Evolutionary conservation across 176 grass and related monocot species (phyloP).

Genomic region (Triticum aestivum): IWGSC_CS_RefSeq_v2.1 NC_057794.1:134896645-134897144

Average conservation of each 20-base stretch:
- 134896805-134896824: not conserved
- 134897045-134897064: conserved; percentile 90
- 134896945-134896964: not conserved
- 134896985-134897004: not conserved
- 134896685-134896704: conserved; percentile 49
- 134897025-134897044: conserved; percentile 77
- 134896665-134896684: conserved; percentile 49
- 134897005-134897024: conserved; percentile 26
- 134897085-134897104: conserved; percentile 75
- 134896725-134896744: conserved; percentile 22
- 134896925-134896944: not conserved
- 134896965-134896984: not conserved
- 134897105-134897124: conserved; percentile 82
- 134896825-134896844: not conserved
- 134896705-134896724: conserved; percentile 54
- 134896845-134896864: not conserved
- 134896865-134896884: not conserved
- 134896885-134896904: not conserved
- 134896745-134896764: not conserved
- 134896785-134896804: not conserved
- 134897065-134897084: conserved; percentile 93
- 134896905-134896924: not conserved
- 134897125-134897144: conserved; percentile 94
- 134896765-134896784: not conserved
- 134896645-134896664: conserved; percentile 34